Base-by-base conservation (phyloP, 768 basidiomycete species). In the Tephrocybe sp. region DNA sequence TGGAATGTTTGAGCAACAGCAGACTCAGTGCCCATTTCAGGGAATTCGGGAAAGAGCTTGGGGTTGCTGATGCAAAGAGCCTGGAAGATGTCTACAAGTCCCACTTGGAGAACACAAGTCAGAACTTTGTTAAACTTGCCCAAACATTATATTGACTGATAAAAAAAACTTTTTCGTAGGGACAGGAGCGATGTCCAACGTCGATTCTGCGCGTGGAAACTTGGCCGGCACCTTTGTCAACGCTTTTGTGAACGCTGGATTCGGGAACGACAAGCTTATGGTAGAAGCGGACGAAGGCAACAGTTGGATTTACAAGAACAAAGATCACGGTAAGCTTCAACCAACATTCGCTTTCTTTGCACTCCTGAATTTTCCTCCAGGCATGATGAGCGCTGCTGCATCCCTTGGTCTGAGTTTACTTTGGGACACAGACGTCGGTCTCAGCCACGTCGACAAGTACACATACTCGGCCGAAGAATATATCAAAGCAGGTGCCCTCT, bases 251-350 rank as follows among this genome's bases (percentile, higher is more conserved):
- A 99, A 99, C 62, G 96, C 94, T 39, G 97, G 96, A 0, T 99
- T 95, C 63, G 94, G 93, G 19, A 99, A 99, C 65, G 97, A 99
- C 68, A 98, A 97, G 66, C 80, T 99, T 48, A 96, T 99, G 92
- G 93, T 95, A 5, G 88, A 87, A 63, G 96, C 94, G 1, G 90
- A 93, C 52, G 95, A 97, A 62, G 96, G 97, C 12, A 91, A 84
- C 68, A 95, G 92, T 61, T 99, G 94, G 94, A 92, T 99, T 51
- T 99, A 98, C 78, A 98, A 98, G 80, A 98, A 98, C 76, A 98
- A 98, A 72, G 96, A 98, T 47, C 92, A 97, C 56, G 97, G 95
- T 86, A 51, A 17, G 77, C 63, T 12, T 20, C 4, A 41, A 7
- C 7, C n/a, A 10, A 4, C 20, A 10, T 17, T 1, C 10, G 23